These are phyloP conservation scores for Citrullus mucosospermus DNA, from an alignment of 306 rosid species.

Conservation along the genomic window DNA sequence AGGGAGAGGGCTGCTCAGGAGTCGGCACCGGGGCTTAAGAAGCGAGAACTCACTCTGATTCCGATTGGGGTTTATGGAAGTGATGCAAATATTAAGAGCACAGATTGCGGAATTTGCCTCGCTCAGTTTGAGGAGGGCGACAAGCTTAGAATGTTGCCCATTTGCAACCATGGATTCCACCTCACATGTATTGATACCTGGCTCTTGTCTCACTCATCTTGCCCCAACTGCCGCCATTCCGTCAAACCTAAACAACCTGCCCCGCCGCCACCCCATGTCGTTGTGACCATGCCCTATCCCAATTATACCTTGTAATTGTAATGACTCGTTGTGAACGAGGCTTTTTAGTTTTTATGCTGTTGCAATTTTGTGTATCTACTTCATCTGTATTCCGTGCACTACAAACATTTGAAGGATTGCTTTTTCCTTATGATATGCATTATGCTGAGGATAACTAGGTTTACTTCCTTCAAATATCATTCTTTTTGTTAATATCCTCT, in stretches of 20 bases:
- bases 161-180: conserved; percentile 60
- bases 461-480: no score
- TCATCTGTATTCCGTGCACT: background rate
- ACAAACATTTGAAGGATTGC: background rate
- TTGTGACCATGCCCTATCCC: background rate
- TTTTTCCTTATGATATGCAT: background rate
- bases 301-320: no score
- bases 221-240: conserved; percentile 50
- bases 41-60: conserved; percentile 25
- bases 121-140: conserved; percentile 49
- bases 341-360: background rate
- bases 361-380: background rate
- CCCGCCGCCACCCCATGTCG: background rate
- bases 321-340: background rate
- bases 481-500: no score
- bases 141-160: conserved; percentile 38
- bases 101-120: conserved; percentile 56
- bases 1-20: conserved; percentile 16
- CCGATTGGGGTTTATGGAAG: conserved; percentile 32
- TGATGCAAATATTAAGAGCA: conserved; percentile 22
- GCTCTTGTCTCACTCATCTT: conserved; percentile 43
- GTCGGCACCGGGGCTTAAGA: conserved; percentile 34
- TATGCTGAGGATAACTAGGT: no score
- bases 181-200: conserved; percentile 52
- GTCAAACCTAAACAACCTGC: no score